These are phyloP conservation scores for Vaucheria bursata DNA, from an alignment of 352 stramenopile species.

Conservation along the genomic window DNA sequence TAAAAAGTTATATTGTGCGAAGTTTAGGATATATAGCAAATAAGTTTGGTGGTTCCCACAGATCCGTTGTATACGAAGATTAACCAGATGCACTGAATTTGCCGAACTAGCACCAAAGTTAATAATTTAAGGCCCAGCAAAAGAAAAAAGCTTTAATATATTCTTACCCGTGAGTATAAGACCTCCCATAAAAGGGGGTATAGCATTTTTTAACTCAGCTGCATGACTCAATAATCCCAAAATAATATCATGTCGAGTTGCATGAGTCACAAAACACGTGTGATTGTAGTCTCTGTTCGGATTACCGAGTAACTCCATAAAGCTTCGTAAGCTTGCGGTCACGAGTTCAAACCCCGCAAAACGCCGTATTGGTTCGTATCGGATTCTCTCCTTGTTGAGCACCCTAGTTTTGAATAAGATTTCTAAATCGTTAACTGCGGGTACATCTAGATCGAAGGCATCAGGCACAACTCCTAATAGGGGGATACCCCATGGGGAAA, in stretches of 20 bases:
- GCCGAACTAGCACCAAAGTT: no score
- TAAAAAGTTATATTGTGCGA: no score
- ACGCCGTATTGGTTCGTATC: slow-evolving; percentile 42
- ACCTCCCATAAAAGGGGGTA: slow-evolving; percentile 60
- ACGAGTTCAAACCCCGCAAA: slow-evolving; percentile 73
- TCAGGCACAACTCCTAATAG: slow-evolving; percentile 74
- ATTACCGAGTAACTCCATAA: slow-evolving; percentile 65
- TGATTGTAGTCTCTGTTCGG: slow-evolving; percentile 59
- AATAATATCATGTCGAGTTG: slow-evolving; percentile 77
- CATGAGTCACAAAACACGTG: slow-evolving; percentile 75
- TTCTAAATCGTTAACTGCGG: slow-evolving; percentile 77
- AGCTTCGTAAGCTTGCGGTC: slow-evolving; percentile 67
- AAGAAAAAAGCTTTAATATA: no score
- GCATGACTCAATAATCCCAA: slow-evolving; percentile 67
- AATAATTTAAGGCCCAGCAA: no score
- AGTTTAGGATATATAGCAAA: no score
- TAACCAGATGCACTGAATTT: no score
- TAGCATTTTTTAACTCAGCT: slow-evolving; percentile 12
- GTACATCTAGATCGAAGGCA: slow-evolving; percentile 59
- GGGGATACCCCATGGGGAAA: slow-evolving; percentile 61
- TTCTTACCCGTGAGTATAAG: slow-evolving; percentile 64
- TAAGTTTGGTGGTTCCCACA: no score
- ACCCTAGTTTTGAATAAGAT: slow-evolving; percentile 61
- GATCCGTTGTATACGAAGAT: no score
- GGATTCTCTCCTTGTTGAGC: slow-evolving; percentile 3